Evolutionary conservation across 1,284 basidiomycete species (phyloP).

Genomic region (Hemileia vastatrix): DNA sequence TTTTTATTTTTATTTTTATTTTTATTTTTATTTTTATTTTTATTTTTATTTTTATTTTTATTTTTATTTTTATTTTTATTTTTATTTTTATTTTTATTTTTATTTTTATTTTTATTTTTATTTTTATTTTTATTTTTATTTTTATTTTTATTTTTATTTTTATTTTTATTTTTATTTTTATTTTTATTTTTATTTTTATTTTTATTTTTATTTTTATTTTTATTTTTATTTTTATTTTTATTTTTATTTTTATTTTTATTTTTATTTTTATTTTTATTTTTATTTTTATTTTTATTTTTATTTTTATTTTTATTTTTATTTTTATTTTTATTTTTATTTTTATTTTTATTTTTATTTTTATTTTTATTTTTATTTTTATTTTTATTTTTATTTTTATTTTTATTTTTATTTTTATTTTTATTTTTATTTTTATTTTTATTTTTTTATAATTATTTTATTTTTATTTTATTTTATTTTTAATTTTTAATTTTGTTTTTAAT

Average conservation of each 20-base stretch:
- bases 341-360: too few species aligned
- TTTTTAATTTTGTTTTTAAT: too few species aligned
- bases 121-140: neutral
- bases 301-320: too few species aligned
- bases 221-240: neutral
- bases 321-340: too few species aligned
- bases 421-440: too few species aligned
- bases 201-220: constrained; percentile 1
- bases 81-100: neutral
- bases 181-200: neutral
- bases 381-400: too few species aligned
- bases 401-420: too few species aligned
- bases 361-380: too few species aligned
- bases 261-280: neutral
- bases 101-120: neutral
- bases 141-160: neutral
- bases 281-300: too few species aligned
- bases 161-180: neutral
- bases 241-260: neutral
- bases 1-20: neutral
- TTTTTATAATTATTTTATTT: too few species aligned
- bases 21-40: neutral
- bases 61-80: neutral
- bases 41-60: neutral
- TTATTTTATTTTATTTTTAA: too few species aligned